A percentile compares a stretch with the other conserved stretches of the same genome.
Evolutionary conservation across 2,329 filamentous ascomycete species (phyloP).

Genomic region (Alternaria consortialis): DNA sequence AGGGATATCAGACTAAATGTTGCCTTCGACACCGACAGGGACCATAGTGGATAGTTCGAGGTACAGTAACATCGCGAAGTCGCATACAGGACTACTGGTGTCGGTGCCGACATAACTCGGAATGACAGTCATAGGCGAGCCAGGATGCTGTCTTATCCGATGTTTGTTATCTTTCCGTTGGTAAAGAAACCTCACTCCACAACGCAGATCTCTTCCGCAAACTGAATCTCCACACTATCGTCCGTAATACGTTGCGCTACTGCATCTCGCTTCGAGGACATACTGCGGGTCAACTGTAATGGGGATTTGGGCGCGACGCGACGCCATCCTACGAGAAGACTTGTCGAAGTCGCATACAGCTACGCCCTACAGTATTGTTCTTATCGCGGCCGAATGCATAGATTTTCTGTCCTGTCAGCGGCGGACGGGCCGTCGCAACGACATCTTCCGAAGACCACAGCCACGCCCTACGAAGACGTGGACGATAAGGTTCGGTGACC

Average conservation of each 20-base stretch:
- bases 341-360: conserved; percentile 5
- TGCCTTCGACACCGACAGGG: background rate
- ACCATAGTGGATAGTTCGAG: background rate
- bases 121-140: background rate
- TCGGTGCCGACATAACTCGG: background rate
- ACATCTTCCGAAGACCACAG: background rate
- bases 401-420: conserved; percentile 1
- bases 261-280: conserved; percentile 24
- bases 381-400: conserved; percentile 29
- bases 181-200: background rate
- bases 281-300: conserved; percentile 6
- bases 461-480: conserved; percentile 1
- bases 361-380: conserved; percentile 5
- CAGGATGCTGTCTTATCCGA: background rate
- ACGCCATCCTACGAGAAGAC: conserved; percentile 13
- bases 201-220: conserved; percentile 16
- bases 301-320: conserved; percentile 16
- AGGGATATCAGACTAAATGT: background rate
- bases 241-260: conserved; percentile 24
- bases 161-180: conserved; percentile 12
- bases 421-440: conserved; percentile 5
- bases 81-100: background rate
- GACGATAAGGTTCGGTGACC: conserved; percentile 31
- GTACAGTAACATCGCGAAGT: background rate
- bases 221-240: conserved; percentile 32